Conservation (phyloP, 2,329 filamentous ascomycete species). For the Teratosphaeria epicoccoides region DNA sequence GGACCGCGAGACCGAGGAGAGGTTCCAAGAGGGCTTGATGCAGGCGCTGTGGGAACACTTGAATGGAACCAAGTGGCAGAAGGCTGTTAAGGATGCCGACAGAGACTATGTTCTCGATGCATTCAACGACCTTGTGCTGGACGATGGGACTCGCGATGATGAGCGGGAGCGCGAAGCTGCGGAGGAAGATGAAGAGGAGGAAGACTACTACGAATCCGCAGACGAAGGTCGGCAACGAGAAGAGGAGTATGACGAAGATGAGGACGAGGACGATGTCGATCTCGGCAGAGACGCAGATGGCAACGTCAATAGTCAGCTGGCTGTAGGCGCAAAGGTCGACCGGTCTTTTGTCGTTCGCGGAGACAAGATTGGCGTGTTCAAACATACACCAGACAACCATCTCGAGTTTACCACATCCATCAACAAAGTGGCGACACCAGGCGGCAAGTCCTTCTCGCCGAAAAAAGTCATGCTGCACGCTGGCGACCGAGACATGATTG, state of each 20-base stretch:
- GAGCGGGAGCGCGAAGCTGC: constrained; percentile 44
- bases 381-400: constrained; percentile 84
- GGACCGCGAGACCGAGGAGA: constrained; percentile 67
- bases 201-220: constrained; percentile 50
- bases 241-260: constrained; percentile 61
- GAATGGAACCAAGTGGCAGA: constrained; percentile 88
- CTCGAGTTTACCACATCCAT: constrained; percentile 96
- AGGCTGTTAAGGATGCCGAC: constrained; percentile 74
- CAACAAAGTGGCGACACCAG: constrained; percentile 83
- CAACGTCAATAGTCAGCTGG: constrained; percentile 84
- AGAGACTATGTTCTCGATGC: constrained; percentile 90
- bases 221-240: constrained; percentile 61
- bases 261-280: constrained; percentile 68
- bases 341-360: constrained; percentile 94
- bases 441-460: constrained; percentile 78
- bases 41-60: constrained; percentile 93
- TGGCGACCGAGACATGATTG: constrained; percentile 78
- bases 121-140: constrained; percentile 89
- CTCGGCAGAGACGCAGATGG: constrained; percentile 59
- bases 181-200: constrained; percentile 43
- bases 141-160: constrained; percentile 56
- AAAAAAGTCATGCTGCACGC: constrained; percentile 96
- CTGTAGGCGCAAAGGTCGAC: constrained; percentile 94
- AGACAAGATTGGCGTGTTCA: constrained; percentile 98
- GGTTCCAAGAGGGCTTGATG: constrained; percentile 89